Percentiles rank a stretch among this genome's conserved stretches.
Evolutionary conservation across 306 rosid genomes (phyloP).

Genomic region (Cucumis hystrix): DNA sequence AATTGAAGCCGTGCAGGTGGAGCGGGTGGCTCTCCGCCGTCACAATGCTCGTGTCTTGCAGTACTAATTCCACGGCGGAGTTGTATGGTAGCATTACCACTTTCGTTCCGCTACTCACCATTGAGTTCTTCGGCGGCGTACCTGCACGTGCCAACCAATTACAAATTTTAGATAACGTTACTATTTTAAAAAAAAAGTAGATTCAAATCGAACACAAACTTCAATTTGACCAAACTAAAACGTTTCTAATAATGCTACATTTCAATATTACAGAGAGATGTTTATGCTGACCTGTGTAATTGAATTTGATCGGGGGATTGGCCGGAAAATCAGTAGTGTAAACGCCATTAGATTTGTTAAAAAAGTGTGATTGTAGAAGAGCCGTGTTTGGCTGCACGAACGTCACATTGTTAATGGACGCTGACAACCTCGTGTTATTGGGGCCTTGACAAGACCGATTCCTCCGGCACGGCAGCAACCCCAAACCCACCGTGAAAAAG

Average conservation of each 20-base stretch:
- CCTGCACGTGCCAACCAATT: conserved; percentile 15
- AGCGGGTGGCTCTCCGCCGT: conserved; percentile 72
- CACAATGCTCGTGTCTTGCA: conserved; percentile 61
- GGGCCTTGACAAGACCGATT: conserved; percentile 45
- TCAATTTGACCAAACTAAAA: too few relatives aligned
- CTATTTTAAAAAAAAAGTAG: too few relatives aligned
- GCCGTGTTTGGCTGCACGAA: conserved; percentile 57
- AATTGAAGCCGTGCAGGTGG: conserved; percentile 70
- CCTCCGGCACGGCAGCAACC: conserved; percentile 27
- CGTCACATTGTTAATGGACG: conserved; percentile 45
- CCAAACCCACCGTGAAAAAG: conserved; percentile 60
- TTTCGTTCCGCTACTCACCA: conserved; percentile 43
- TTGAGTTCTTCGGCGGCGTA: conserved; percentile 37
- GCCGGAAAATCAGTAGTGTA: conserved; percentile 30
- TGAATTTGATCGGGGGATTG: conserved; percentile 50
- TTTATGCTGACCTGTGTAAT: conserved; percentile 33
- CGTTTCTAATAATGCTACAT: too few relatives aligned
- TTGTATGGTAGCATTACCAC: conserved; percentile 36
- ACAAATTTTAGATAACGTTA: too few relatives aligned
- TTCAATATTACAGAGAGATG: too few relatives aligned
- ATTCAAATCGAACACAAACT: too few relatives aligned
- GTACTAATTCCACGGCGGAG: conserved; percentile 41
- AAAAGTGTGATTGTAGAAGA: conserved; percentile 64
- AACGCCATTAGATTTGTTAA: conserved; percentile 34
- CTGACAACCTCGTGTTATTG: conserved; percentile 42